Conservation (phyloP, 495 filamentous ascomycete species). For the Clavariopsis aquatica region DNA sequence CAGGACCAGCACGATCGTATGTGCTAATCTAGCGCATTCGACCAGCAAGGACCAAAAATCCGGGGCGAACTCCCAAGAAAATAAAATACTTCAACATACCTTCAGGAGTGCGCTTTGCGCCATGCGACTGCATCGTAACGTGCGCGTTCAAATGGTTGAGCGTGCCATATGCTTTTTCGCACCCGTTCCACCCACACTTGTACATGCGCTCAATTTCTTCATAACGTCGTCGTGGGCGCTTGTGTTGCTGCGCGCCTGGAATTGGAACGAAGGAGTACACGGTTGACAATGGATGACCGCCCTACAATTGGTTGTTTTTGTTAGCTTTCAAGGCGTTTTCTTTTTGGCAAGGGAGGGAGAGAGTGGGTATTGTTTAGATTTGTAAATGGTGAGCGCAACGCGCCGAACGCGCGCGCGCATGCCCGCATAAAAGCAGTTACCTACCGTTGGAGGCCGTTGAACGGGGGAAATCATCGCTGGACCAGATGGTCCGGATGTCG, state of each 20-base stretch:
- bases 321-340: too few species aligned
- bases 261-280: conserved; percentile 99
- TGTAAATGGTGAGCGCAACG: neutral
- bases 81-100: conserved; percentile 59
- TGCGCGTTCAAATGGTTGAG: conserved; percentile 96
- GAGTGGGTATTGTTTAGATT: too few species aligned
- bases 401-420: neutral
- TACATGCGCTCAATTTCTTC: conserved; percentile 99
- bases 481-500: conserved; percentile 47
- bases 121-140: conserved; percentile 97
- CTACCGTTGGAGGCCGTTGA: conserved; percentile 45
- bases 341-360: too few species aligned
- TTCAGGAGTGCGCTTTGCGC: conserved; percentile 90
- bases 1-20: conserved; percentile 36
- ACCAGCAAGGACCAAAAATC: conserved; percentile 6
- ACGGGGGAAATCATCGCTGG: conserved; percentile 45
- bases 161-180: conserved; percentile 96
- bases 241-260: conserved; percentile 95
- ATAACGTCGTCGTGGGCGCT: conserved; percentile 89
- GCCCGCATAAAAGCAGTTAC: conserved; percentile 22
- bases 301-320: conserved; percentile 37
- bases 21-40: conserved; percentile 30
- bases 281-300: conserved; percentile 54
- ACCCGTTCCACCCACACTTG: conserved; percentile 97
- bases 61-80: neutral